These are phyloP conservation scores for Prunus fruticosa DNA, from an alignment of 306 rosid genomes.

Conservation along the genomic window DNA sequence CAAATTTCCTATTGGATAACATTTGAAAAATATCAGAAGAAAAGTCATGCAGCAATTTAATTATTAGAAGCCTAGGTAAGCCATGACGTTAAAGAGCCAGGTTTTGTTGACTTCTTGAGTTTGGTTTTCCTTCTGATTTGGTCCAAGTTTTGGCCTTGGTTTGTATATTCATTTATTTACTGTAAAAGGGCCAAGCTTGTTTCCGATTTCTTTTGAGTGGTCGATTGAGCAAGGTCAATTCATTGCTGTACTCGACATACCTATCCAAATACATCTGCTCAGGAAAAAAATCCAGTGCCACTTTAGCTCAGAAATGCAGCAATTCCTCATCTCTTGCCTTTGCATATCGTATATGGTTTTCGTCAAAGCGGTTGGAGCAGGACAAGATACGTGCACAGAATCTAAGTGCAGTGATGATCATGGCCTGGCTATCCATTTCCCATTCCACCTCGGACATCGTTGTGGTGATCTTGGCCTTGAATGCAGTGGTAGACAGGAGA, in stretches of 20 bases:
- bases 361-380: constrained; percentile 1
- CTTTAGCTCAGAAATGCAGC: background rate
- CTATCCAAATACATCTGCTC: background rate
- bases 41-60: background rate
- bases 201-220: background rate
- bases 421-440: background rate
- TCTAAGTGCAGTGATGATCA: constrained; percentile 6
- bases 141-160: too few relatives aligned
- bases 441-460: background rate
- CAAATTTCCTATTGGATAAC: background rate
- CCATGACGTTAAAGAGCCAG: background rate
- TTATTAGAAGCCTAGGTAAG: background rate
- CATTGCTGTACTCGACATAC: too few relatives aligned
- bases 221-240: background rate
- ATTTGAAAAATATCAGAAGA: background rate
- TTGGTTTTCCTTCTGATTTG: background rate
- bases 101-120: background rate
- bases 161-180: background rate
- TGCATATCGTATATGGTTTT: constrained; percentile 3
- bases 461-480: constrained; percentile 31
- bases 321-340: background rate
- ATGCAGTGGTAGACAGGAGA: background rate
- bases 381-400: constrained; percentile 16
- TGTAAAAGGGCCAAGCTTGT: background rate
- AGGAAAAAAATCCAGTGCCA: background rate